Percentiles rank a stretch among this genome's conserved stretches.
These are phyloP conservation scores for Heliamphora exappendiculata DNA, from an alignment of 148 eudicot genomes.

Conservation along the genomic window DNA sequence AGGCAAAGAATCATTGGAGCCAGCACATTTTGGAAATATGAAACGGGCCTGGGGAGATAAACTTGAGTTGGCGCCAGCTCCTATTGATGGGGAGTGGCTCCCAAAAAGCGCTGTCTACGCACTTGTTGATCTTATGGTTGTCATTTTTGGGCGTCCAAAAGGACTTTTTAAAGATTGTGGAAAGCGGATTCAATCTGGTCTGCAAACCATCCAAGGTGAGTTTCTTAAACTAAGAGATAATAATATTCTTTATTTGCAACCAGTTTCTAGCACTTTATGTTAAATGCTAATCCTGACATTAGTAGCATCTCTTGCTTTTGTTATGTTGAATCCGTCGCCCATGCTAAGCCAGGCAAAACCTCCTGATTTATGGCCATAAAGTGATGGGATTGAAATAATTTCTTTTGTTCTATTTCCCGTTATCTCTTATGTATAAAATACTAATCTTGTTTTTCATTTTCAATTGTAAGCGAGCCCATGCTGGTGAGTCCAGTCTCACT, in stretches of 20 bases:
- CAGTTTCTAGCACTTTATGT: background rate
- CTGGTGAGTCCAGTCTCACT: background rate
- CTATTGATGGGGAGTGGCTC: conserved; percentile 97
- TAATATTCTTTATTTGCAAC: conserved; percentile 2
- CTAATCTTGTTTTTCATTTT: background rate
- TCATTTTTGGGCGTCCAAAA: conserved; percentile 81
- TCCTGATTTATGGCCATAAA: background rate
- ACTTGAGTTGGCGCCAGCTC: conserved; percentile 84
- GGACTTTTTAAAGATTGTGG: conserved; percentile 88
- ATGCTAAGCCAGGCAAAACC: background rate
- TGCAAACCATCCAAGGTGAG: conserved; percentile 70
- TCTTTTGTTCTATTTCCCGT: background rate
- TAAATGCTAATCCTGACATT: background rate
- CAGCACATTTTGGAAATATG: conserved; percentile 58
- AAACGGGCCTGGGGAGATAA: conserved; percentile 54
- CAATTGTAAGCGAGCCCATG: background rate
- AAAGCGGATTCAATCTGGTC: conserved; percentile 80
- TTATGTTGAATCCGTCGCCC: background rate
- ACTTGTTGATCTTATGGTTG: conserved; percentile 78
- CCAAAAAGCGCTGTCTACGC: conserved; percentile 90
- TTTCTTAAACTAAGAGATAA: conserved; percentile 4
- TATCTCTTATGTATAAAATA: background rate
- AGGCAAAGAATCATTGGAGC: conserved; percentile 39
- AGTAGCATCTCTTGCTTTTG: background rate
- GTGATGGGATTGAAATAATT: background rate